Conservation (phyloP, 2,329 filamentous ascomycete species). For the Ilyonectria sp. region DNA sequence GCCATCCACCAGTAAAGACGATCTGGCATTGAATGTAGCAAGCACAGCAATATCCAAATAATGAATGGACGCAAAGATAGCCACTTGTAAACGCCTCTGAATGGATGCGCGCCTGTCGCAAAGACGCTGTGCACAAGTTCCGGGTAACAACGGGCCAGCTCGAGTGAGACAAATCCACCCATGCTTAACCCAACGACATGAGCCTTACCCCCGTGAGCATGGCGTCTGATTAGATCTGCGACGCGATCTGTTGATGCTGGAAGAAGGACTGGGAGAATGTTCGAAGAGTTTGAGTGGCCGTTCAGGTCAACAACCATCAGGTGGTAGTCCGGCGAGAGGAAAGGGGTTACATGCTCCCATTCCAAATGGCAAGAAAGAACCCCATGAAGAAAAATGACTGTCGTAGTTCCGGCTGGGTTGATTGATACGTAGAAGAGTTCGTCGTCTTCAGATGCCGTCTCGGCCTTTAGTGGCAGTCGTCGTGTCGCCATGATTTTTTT, state of each 20-base stretch:
- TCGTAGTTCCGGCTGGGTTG: not conserved
- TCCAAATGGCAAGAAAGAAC: constrained; percentile 5
- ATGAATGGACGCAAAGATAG: not conserved
- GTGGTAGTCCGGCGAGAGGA: constrained; percentile 3
- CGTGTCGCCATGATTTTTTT: not conserved
- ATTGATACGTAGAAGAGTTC: not conserved
- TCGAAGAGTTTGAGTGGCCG: constrained; percentile 10
- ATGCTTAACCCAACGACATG: constrained; percentile 9
- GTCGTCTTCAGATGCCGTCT: not conserved
- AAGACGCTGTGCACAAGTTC: constrained; percentile 11
- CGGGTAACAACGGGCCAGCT: constrained; percentile 2
- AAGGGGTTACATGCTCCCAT: constrained; percentile 8
- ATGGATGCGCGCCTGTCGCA: constrained; percentile 12
- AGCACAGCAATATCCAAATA: not conserved
- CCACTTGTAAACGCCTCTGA: not conserved
- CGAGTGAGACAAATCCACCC: constrained; percentile 8
- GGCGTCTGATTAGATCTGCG: not conserved
- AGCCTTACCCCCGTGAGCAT: not conserved
- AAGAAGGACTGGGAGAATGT: not conserved
- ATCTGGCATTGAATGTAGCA: constrained; percentile 10
- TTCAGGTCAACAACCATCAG: not conserved
- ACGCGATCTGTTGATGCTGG: constrained; percentile 1
- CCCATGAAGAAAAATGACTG: not conserved
- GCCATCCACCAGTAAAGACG: constrained; percentile 11
- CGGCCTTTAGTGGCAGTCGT: not conserved